Conservation (phyloP, 352 stramenopile species). For the Globisporangium abappressorium region DNA sequence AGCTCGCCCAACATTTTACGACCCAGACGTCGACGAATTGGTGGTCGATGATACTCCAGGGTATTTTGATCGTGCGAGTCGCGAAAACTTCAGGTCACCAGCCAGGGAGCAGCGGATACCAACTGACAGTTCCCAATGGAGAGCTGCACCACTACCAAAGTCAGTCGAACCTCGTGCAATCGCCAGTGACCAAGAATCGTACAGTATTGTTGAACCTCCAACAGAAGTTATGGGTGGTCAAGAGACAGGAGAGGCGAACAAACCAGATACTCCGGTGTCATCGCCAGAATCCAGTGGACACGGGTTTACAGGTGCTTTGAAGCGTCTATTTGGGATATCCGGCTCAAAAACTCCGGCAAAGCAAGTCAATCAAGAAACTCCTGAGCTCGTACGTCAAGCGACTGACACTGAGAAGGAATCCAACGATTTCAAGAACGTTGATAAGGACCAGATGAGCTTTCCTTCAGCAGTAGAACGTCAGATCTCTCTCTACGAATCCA, state of each 20-base stretch:
- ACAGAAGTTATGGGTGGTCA: conserved; percentile 2
- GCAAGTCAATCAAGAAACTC: not conserved
- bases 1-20: conserved; percentile 35
- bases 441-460: not conserved
- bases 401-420: not conserved
- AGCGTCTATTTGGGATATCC: conserved; percentile 66
- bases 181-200: conserved; percentile 40
- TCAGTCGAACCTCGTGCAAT: conserved; percentile 16
- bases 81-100: conserved; percentile 16
- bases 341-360: conserved; percentile 19
- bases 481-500: not conserved
- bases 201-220: conserved; percentile 50
- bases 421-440: not conserved
- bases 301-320: conserved; percentile 52
- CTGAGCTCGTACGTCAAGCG: not conserved
- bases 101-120: conserved; percentile 20
- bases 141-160: conserved; percentile 8
- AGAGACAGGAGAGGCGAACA: not conserved
- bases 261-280: not conserved
- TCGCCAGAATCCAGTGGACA: conserved; percentile 15
- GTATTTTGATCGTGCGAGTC: conserved; percentile 41
- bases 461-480: not conserved
- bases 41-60: conserved; percentile 60
- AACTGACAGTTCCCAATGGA: conserved; percentile 22
- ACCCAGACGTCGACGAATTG: conserved; percentile 43